phyloP scores from a whole-genome alignment of 148 eudicot genomes.

The Cornus kousa region DNA sequence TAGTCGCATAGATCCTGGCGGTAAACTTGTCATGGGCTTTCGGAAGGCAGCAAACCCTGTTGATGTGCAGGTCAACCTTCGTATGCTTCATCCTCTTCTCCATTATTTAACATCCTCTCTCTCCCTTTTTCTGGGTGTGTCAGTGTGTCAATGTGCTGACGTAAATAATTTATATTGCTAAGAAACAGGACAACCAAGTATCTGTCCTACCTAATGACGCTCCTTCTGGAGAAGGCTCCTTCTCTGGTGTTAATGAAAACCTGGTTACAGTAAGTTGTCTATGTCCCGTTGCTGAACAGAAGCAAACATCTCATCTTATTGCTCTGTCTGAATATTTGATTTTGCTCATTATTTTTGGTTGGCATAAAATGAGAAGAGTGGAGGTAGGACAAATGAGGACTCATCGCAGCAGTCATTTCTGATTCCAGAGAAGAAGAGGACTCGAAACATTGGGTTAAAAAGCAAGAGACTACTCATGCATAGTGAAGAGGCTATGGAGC shows the following conservation, averaged over 20 bases:
- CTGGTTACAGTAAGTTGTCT: slow-evolving; percentile 38
- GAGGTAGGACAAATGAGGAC: slow-evolving; percentile 50
- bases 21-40: slow-evolving; percentile 84
- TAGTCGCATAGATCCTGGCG: slow-evolving; percentile 92
- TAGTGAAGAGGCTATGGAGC: slow-evolving; percentile 76
- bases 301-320: slow-evolving; percentile 19
- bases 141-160: background rate
- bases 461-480: slow-evolving; percentile 77
- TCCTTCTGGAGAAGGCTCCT: slow-evolving; percentile 46
- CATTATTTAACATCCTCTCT: background rate
- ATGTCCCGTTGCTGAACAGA: slow-evolving; percentile 17
- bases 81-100: slow-evolving; percentile 5
- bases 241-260: slow-evolving; percentile 46
- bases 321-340: slow-evolving; percentile 24
- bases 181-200: slow-evolving; percentile 57
- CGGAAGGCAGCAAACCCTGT: slow-evolving; percentile 64
- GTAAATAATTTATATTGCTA: background rate
- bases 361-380: slow-evolving; percentile 41
- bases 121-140: background rate
- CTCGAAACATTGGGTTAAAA: slow-evolving; percentile 66
- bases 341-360: slow-evolving; percentile 22
- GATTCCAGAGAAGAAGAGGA: slow-evolving; percentile 60
- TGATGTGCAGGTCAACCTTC: slow-evolving; percentile 63
- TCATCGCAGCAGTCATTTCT: slow-evolving; percentile 29
- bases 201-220: slow-evolving; percentile 41